Evolutionary conservation across 306 rosid genomes (phyloP).

Genomic region (Oemleria cerasiformis): DNA sequence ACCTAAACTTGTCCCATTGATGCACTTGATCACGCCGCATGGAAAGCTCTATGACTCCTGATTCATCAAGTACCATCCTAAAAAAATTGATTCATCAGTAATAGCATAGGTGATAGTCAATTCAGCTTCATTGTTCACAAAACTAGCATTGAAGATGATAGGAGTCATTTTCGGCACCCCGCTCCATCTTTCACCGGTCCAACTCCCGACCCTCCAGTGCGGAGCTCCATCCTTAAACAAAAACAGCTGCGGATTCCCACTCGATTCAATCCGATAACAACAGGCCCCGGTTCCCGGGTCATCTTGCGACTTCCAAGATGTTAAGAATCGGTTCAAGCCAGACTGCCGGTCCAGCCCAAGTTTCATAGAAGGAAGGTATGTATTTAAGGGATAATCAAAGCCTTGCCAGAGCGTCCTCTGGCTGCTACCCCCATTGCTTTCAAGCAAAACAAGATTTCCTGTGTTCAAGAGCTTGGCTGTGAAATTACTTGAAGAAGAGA

Average conservation of each 20-base stretch:
- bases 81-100: conserved; percentile 1
- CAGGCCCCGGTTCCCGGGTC: conserved; percentile 50
- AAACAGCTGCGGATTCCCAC: conserved; percentile 34
- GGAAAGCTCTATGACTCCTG: conserved; percentile 8
- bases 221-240: conserved; percentile 18
- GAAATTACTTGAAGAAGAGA: background rate
- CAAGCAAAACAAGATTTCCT: conserved; percentile 24
- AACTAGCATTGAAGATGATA: background rate
- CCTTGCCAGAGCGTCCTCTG: conserved; percentile 41
- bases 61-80: conserved; percentile 20
- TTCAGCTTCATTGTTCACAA: background rate
- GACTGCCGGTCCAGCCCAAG: conserved; percentile 19
- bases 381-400: conserved; percentile 45
- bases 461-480: conserved; percentile 23
- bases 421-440: too few species aligned
- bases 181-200: conserved; percentile 19
- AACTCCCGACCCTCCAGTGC: background rate
- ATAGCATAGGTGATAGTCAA: background rate
- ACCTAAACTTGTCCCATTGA: conserved; percentile 41
- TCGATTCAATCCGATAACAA: conserved; percentile 16
- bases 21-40: conserved; percentile 30
- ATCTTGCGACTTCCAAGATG: conserved; percentile 26
- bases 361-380: conserved; percentile 32
- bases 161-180: conserved; percentile 1
- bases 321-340: conserved; percentile 7